Conservation (phyloP, 2,329 filamentous ascomycete genomes). For the Lomentospora prolificans region DNA sequence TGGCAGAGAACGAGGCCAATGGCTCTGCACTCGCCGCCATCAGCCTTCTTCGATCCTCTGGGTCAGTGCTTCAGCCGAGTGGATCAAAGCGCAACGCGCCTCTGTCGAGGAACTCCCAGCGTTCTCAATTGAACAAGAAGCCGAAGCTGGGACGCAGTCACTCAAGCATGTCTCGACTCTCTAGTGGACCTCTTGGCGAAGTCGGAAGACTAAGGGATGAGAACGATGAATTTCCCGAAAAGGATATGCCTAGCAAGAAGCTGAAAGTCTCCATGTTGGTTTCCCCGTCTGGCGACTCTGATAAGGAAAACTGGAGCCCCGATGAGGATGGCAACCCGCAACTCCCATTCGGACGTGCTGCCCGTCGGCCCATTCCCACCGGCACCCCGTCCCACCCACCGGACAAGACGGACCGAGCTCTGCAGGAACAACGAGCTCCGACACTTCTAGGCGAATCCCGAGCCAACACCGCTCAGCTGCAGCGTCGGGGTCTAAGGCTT, state of each 20-base stretch:
- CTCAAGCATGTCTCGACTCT: conserved; percentile 54
- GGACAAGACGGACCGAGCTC: conserved; percentile 18
- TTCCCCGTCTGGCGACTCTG: conserved; percentile 52
- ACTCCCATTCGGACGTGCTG: conserved; percentile 18
- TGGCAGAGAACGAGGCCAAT: conserved; percentile 69
- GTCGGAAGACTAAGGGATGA: conserved; percentile 16
- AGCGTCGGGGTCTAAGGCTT: conserved; percentile 13
- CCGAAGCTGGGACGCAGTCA: conserved; percentile 49
- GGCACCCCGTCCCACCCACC: conserved; percentile 25
- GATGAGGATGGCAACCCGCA: conserved; percentile 28
- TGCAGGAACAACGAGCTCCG: conserved; percentile 27
- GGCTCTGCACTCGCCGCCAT: conserved; percentile 77
- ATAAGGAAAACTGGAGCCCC: conserved; percentile 86
- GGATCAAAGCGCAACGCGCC: conserved; percentile 55
- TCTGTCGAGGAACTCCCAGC: conserved; percentile 15
- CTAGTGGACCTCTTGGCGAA: conserved; percentile 26
- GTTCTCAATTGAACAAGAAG: conserved; percentile 39
- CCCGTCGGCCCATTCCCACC: conserved; percentile 20
- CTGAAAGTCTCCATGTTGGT: conserved; percentile 30
- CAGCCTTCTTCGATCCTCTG: conserved; percentile 65
- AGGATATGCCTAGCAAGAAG: conserved; percentile 17
- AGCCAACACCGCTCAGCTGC: conserved; percentile 30
- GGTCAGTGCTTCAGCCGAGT: conserved; percentile 42
- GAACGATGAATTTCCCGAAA: conserved; percentile 11
- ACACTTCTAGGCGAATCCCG: conserved; percentile 22